Conservation (phyloP, 2,329 filamentous ascomycete genomes). For the Corinectria fuckeliana region DNA sequence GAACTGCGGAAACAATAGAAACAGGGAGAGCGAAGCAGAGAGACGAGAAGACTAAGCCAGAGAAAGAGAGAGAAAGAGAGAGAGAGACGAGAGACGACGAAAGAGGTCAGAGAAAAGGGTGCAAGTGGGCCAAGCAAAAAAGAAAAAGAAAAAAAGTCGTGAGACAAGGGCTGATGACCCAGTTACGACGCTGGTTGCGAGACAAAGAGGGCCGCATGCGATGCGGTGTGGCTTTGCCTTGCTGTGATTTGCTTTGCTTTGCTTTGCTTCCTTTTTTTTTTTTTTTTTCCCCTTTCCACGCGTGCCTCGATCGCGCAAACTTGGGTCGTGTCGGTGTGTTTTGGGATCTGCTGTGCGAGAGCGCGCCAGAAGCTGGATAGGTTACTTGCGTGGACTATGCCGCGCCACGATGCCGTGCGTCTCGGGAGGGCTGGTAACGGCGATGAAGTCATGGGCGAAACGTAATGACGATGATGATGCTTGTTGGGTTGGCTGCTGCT, state of each 20-base stretch:
- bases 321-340: conserved; percentile 16
- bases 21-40: too few relatives aligned
- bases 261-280: neutral
- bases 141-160: neutral
- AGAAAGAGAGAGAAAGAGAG: neutral
- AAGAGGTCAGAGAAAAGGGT: neutral
- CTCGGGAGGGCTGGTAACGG: neutral
- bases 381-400: too few relatives aligned
- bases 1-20: too few relatives aligned
- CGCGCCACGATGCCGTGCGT: too few relatives aligned
- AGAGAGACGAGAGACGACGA: neutral
- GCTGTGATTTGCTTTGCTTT: too few relatives aligned
- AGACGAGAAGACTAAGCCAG: too few relatives aligned
- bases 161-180: conserved; percentile 1
- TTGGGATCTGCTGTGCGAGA: conserved; percentile 18
- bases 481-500: neutral
- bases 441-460: neutral
- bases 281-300: neutral
- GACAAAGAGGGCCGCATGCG: conserved; percentile 9
- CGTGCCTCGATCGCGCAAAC: too few relatives aligned
- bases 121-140: neutral
- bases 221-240: conserved; percentile 14
- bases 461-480: neutral
- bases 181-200: conserved; percentile 15
- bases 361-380: neutral